Evolutionary conservation across 2,329 filamentous ascomycete genomes (phyloP), one percentile per base, ranked within the genome.

Genomic region (Cladosporium sp.): DNA sequence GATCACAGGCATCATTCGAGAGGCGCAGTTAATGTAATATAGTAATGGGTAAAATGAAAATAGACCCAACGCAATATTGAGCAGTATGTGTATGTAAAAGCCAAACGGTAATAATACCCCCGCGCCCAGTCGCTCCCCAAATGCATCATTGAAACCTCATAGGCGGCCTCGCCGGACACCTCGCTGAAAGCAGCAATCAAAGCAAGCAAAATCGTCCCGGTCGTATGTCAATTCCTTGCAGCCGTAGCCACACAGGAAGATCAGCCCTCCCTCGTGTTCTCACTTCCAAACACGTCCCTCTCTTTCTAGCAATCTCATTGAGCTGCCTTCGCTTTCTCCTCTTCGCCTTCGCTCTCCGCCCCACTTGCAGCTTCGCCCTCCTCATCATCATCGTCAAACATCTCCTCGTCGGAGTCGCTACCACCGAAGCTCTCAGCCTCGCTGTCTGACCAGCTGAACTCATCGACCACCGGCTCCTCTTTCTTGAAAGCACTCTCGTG

Each of bases 381-480:
- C 31, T 86, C 84, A 12, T 89, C 89, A 35, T 84, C 85, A 12
- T 85, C 85, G 18, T 86, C 84, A 49, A 77, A 78, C 73, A 84
- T 77, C 40, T 83, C 80, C 61, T 77, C 79, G 55, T 84, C 82
- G 5, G 81, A 83, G 70, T 92, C 90, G 72, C 89, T 91, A 18
- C 89, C 89, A 11, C 89, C 90, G 77, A 93, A 93, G 70, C 93
- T 90, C 70, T 92, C 90, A 1, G 70, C 75, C 62, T 78, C 76
- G 52, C 74, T 76, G 62, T 78, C 76, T 72, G 89, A 92, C 58
- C 89, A 90, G 31, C 89, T 90, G 78, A 93, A 93, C 67, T 91
- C 91, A 4, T 79, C 77, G 70, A 90, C 89, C 6, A 75, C 75
- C 66, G 81, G 79, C 66, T 83, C 81, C 66, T 80, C 81, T 78